Evolutionary conservation across 306 rosid species (phyloP), one percentile per base, ranked within the genome.

Genomic region (Casuarina glauca): DNA sequence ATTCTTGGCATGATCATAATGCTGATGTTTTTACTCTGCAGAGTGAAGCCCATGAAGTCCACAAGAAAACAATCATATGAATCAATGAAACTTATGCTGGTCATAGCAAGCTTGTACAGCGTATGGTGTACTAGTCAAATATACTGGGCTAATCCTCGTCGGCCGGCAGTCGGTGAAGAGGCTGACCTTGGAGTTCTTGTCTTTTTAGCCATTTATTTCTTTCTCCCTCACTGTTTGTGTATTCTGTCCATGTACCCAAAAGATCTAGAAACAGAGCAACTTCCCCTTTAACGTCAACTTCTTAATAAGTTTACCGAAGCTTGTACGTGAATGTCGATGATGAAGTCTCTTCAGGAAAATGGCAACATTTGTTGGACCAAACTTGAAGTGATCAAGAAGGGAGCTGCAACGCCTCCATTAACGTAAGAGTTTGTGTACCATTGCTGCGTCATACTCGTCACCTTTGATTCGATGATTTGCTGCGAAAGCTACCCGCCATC

Each of bases 101-200:
- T 64, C 49, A 67, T 90, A 79, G 96, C 90, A 49, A 77, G 72
- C 78, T 73, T 92, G 68, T 94, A 94, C 81, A 84, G 96, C 80
- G 70, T 90, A 60, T 94, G 97, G 98, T 94, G 98, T 74, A 79
- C 85, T 68, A 85, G 80, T 81, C 96, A 90, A 82, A 80, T 94
- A 75, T 92, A 89, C 78, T 88, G 87, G 87, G 79, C 76, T 26
- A 79, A 36, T 77, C 96, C 96, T 36, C 97, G 89, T 11, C 91
- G 89, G 32, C 82, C 98, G 0, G 93, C 98, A 0, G 89, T 92
- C 55, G 97, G 97, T 11, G 97, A 94, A 91, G 98, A 94, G 81
- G 97, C 98, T 39, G 98, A 94, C 81, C 96, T 90, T 16, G 97
- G 98, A 69, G 94, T 92, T 84, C 69, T 94, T 9, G 84, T 91